phyloP scores from a whole-genome alignment of 192 early-diverging fungal species.

The Coemansia sp. region DNA sequence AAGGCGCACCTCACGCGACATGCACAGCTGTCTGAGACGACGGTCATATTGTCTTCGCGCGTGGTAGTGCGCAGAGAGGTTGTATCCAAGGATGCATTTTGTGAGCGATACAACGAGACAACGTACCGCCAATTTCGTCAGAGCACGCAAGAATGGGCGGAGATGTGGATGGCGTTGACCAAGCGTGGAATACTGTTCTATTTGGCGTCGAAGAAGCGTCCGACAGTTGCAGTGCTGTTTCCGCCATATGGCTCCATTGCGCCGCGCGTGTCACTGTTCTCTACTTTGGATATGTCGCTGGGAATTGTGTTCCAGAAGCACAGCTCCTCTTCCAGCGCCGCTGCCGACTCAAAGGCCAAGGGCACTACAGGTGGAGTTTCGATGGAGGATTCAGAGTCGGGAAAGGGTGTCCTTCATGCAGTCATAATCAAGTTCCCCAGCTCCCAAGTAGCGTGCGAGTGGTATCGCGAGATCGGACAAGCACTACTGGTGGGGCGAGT shows the following conservation, averaged over 20 bases:
- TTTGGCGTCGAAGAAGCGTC: constrained; percentile 23
- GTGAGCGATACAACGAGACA: constrained; percentile 42
- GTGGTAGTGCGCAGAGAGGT: constrained; percentile 42
- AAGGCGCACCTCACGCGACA: constrained; percentile 26
- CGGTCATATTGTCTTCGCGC: constrained; percentile 33
- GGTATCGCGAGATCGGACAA: constrained; percentile 49
- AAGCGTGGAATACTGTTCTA: constrained; percentile 44
- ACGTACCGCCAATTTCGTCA: constrained; percentile 32
- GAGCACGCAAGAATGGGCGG: constrained; percentile 42
- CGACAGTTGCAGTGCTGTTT: constrained; percentile 27
- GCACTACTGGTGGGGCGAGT: constrained; percentile 25
- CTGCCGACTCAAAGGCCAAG: constrained; percentile 14
- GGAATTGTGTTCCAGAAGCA: constrained; percentile 42
- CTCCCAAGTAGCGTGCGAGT: constrained; percentile 37
- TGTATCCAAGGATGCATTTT: constrained; percentile 20
- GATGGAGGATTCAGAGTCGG: constrained; percentile 17
- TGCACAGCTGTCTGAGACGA: constrained; percentile 28
- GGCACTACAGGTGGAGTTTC: constrained; percentile 4
- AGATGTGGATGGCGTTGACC: constrained; percentile 49
- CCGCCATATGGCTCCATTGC: constrained; percentile 27
- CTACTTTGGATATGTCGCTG: constrained; percentile 49
- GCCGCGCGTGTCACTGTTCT: constrained; percentile 52
- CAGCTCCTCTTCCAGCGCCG: not conserved
- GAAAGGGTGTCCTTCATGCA: constrained; percentile 19
- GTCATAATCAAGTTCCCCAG: constrained; percentile 46